Evolutionary conservation across 2,329 filamentous ascomycete genomes (phyloP).

Genomic region (Cordyceps javanica): DNA sequence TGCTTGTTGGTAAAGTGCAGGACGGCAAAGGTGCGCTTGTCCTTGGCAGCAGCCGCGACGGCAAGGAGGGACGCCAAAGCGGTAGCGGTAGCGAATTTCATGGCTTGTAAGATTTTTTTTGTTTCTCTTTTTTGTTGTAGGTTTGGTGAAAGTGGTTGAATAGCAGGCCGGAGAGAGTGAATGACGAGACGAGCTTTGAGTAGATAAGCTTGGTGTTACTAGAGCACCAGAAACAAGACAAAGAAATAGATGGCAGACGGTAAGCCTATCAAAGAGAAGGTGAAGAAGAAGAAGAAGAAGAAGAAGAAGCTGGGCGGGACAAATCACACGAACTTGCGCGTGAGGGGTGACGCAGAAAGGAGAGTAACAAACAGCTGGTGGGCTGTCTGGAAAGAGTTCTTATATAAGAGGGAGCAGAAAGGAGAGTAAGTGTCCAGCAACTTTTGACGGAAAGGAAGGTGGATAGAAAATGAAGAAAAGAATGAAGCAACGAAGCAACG

Average conservation of each 20-base stretch:
- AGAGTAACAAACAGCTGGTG: constrained; percentile 7
- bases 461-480: background rate
- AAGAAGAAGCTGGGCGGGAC: constrained; percentile 6
- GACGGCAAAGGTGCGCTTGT: constrained; percentile 56
- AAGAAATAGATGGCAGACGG: background rate
- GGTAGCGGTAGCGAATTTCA: constrained; percentile 29
- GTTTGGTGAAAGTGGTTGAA: too few species aligned
- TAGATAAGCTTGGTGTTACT: constrained; percentile 1
- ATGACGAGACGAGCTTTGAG: background rate
- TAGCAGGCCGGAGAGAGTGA: background rate
- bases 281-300: background rate
- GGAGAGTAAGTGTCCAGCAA: constrained; percentile 14
- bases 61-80: constrained; percentile 33
- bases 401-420: background rate
- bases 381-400: background rate
- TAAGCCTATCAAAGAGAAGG: background rate
- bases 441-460: constrained; percentile 5
- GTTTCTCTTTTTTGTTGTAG: background rate
- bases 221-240: background rate
- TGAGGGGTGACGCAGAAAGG: constrained; percentile 12
- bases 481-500: background rate
- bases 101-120: constrained; percentile 18
- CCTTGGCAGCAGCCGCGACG: constrained; percentile 34
- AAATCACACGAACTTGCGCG: constrained; percentile 13
- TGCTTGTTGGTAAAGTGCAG: constrained; percentile 63